Evolutionary conservation across 441 rosid genomes (phyloP).

Genomic region (Brassica hybrid): DNA sequence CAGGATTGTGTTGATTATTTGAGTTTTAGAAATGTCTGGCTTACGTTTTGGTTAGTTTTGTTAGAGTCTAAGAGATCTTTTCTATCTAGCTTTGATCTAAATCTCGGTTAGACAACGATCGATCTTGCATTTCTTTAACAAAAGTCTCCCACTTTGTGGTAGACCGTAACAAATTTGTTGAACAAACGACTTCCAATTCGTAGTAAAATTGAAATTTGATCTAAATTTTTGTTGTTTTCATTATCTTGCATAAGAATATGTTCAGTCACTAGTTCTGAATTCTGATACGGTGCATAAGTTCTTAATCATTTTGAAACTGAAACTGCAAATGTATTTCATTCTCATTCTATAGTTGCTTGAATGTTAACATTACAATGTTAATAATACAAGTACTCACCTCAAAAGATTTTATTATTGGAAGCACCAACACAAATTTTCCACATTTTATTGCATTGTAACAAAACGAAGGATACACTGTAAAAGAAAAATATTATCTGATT

Average conservation of each 20-base stretch:
- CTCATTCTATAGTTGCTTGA: neutral
- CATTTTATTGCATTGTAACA: neutral
- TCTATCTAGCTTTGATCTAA: neutral
- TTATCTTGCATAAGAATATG: neutral
- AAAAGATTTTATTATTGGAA: neutral
- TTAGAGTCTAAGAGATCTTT: too few relatives aligned
- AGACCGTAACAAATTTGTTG: neutral
- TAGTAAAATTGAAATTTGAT: neutral
- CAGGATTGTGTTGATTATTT: too few relatives aligned
- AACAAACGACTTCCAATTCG: too few relatives aligned
- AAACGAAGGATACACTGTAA: neutral
- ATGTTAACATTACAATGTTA: neutral
- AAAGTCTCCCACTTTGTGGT: neutral
- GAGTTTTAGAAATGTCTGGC: too few relatives aligned
- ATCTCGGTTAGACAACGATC: neutral
- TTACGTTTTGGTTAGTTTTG: too few relatives aligned
- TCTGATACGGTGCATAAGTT: neutral
- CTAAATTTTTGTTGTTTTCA: neutral
- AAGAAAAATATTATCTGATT: neutral
- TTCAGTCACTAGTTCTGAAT: neutral
- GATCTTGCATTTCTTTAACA: neutral
- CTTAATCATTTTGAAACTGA: neutral
- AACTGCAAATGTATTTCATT: neutral
- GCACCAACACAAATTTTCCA: neutral
- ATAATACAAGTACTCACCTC: neutral